A percentile compares a stretch with the other conserved stretches of the same genome.
These are phyloP conservation scores for Pestalotiopsis fici DNA, from an alignment of 2,329 filamentous ascomycete species.

Conservation along the genomic window DNA sequence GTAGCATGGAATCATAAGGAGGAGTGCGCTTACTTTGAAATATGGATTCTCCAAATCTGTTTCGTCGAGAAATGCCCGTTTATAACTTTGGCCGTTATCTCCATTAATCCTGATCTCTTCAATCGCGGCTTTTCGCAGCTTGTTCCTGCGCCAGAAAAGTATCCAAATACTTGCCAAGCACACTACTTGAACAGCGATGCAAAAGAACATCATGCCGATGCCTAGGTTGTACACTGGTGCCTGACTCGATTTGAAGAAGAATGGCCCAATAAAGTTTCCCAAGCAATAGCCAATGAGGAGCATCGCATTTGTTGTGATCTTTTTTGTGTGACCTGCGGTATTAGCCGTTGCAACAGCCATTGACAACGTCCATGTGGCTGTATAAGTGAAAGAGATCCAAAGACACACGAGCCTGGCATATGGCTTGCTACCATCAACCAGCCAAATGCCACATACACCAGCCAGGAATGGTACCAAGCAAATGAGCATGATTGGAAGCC, in stretches of 20 bases:
- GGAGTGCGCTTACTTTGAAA: constrained; percentile 39
- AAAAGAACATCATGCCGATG: constrained; percentile 42
- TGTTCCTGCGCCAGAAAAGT: constrained; percentile 40
- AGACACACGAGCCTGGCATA: constrained; percentile 18
- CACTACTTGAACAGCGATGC: constrained; percentile 37
- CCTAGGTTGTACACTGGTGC: constrained; percentile 40
- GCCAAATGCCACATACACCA: constrained; percentile 13
- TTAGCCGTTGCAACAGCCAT: constrained; percentile 39
- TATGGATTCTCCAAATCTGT: constrained; percentile 45
- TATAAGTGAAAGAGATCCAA: constrained; percentile 12
- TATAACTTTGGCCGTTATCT: constrained; percentile 21
- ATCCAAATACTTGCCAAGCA: constrained; percentile 40
- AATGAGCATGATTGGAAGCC: constrained; percentile 11
- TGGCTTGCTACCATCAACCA: constrained; percentile 10
- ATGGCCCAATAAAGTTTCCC: constrained; percentile 63
- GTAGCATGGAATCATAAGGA: too few species aligned
- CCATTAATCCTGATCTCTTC: neutral
- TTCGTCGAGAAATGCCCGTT: constrained; percentile 41
- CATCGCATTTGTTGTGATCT: constrained; percentile 64
- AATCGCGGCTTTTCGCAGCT: constrained; percentile 23
- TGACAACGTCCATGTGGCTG: constrained; percentile 12
- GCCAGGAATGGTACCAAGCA: constrained; percentile 13
- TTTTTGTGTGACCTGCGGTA: constrained; percentile 59
- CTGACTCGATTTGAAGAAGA: constrained; percentile 61
- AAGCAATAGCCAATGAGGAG: constrained; percentile 61